phyloP scores from a whole-genome alignment of 1,139 yeast species.

The Candida labiduridarum region DNA sequence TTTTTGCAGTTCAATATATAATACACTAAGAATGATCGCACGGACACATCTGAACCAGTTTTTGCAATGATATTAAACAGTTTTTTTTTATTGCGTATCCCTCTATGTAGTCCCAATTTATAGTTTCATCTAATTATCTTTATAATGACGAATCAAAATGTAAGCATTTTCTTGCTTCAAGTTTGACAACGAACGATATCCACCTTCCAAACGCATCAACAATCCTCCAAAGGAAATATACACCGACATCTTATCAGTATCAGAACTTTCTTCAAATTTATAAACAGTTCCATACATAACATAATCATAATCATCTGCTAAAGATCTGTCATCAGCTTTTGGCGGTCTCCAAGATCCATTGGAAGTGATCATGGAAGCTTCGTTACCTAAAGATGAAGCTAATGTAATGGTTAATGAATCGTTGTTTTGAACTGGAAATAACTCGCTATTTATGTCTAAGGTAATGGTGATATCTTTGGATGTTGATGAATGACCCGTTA shows the following conservation, averaged over 20 bases:
- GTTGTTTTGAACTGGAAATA: conserved; percentile 80
- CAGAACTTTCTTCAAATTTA: conserved; percentile 87
- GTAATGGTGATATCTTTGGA: conserved; percentile 83
- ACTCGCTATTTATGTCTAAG: conserved; percentile 88
- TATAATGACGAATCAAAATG: conserved; percentile 77
- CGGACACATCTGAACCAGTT: background rate
- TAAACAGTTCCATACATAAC: conserved; percentile 99
- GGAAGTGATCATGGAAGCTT: conserved; percentile 54
- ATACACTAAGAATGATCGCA: background rate
- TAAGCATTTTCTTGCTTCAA: conserved; percentile 95
- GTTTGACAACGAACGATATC: conserved; percentile 83
- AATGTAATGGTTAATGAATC: conserved; percentile 88
- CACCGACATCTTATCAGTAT: conserved; percentile 76
- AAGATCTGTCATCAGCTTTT: conserved; percentile 74
- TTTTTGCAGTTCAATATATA: background rate
- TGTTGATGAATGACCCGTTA: conserved; percentile 86
- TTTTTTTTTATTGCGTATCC: background rate
- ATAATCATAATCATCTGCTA: conserved; percentile 97
- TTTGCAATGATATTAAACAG: background rate
- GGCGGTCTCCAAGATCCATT: conserved; percentile 93
- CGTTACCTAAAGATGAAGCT: conserved; percentile 75
- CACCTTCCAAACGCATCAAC: conserved; percentile 92
- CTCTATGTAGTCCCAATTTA: background rate
- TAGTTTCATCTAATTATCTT: conserved; percentile 34
- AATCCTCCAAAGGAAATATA: conserved; percentile 96